Conservation (phyloP, 2,329 filamentous ascomycete genomes). For the Karstenula rhodostoma region DNA sequence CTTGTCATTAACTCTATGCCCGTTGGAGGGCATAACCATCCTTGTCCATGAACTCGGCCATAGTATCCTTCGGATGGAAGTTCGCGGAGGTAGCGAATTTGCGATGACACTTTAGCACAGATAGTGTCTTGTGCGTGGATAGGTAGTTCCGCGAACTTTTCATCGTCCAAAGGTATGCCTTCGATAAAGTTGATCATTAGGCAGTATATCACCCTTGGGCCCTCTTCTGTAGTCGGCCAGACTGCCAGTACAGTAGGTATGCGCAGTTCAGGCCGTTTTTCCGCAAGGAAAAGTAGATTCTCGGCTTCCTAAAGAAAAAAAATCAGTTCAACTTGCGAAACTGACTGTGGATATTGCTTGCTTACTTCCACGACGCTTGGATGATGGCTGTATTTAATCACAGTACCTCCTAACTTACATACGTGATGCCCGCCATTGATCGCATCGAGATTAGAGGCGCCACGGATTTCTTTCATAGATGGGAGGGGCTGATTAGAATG, state of each 20-base stretch:
- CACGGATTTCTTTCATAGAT: background rate
- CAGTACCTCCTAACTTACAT: background rate
- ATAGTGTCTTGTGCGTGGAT: background rate
- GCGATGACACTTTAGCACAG: background rate
- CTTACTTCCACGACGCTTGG: conserved; percentile 3
- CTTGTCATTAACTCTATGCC: background rate
- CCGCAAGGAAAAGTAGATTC: conserved; percentile 1
- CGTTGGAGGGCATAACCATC: background rate
- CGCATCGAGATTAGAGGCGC: background rate
- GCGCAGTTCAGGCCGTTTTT: conserved; percentile 1
- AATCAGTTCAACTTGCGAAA: no score
- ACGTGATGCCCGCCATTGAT: background rate
- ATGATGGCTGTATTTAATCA: background rate
- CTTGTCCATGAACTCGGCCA: conserved; percentile 12
- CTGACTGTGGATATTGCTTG: background rate
- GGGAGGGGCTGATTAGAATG: background rate
- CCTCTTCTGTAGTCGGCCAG: background rate
- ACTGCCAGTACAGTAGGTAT: conserved; percentile 5
- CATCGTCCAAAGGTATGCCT: background rate
- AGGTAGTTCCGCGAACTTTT: background rate
- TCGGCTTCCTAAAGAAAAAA: conserved; percentile 2
- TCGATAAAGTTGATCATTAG: conserved; percentile 6
- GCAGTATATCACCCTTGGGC: background rate
- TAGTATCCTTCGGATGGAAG: conserved; percentile 13
- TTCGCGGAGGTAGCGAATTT: conserved; percentile 1